Evolutionary conservation across 495 filamentous ascomycete genomes (phyloP).

Genomic region (Glonium stellatum): DNA sequence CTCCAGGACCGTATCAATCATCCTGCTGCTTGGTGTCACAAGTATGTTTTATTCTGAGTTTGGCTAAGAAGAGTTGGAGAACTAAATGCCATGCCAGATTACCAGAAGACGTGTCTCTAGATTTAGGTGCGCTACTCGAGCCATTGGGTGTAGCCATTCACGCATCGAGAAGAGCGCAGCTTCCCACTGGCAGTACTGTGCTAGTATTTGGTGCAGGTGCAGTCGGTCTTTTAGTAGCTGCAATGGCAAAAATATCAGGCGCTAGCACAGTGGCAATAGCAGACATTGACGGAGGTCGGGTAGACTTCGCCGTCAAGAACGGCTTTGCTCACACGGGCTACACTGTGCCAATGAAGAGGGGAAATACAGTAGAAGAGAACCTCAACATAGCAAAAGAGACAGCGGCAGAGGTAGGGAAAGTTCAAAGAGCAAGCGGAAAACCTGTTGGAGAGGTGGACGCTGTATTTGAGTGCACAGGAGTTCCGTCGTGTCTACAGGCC

Average conservation of each 20-base stretch:
- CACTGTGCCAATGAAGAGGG: conserved; percentile 42
- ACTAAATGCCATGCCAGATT: conserved; percentile 43
- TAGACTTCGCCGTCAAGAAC: conserved; percentile 64
- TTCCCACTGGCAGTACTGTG: conserved; percentile 48
- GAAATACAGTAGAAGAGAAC: conserved; percentile 45
- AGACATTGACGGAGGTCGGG: conserved; percentile 67
- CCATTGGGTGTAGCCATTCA: conserved; percentile 77
- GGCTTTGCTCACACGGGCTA: conserved; percentile 56
- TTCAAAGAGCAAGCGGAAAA: conserved; percentile 40
- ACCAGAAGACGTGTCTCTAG: conserved; percentile 54
- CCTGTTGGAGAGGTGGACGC: conserved; percentile 62
- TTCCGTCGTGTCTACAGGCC: conserved; percentile 78
- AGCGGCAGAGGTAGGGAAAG: conserved; percentile 44
- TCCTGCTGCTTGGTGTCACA: conserved; percentile 60
- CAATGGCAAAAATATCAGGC: conserved; percentile 59
- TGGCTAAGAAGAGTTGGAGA: not conserved
- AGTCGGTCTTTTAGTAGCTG: conserved; percentile 70
- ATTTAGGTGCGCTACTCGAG: conserved; percentile 69
- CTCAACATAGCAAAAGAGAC: conserved; percentile 54
- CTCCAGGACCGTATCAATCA: conserved; percentile 74
- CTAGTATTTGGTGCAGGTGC: conserved; percentile 77
- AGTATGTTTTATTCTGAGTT: conserved; percentile 38
- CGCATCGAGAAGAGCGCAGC: conserved; percentile 54
- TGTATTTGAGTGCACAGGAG: conserved; percentile 88
- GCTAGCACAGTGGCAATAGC: conserved; percentile 63